Evolutionary conservation across 106 monocot species (phyloP).

Genomic region (Agapanthus africanus): DNA sequence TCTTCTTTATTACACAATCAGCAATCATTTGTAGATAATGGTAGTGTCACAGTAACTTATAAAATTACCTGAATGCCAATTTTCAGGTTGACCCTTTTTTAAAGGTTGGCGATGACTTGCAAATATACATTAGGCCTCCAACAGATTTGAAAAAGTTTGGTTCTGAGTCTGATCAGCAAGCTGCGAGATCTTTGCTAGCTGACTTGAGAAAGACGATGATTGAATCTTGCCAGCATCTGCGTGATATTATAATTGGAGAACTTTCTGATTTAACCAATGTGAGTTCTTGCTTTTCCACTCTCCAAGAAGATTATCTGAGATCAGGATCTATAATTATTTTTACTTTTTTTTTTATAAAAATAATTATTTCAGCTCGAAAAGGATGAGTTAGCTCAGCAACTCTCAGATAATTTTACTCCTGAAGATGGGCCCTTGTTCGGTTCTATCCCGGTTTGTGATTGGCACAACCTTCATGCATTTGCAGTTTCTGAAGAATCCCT

Average conservation of each 20-base stretch:
- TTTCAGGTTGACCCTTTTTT: slow-evolving; percentile 70
- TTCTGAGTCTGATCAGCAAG: slow-evolving; percentile 47
- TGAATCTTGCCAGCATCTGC: slow-evolving; percentile 28
- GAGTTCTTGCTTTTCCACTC: slow-evolving; percentile 33
- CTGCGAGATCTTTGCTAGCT: slow-evolving; percentile 29
- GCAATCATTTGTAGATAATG: too few species aligned
- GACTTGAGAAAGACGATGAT: slow-evolving; percentile 32
- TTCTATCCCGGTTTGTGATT: slow-evolving; percentile 41
- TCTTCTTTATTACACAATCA: too few species aligned
- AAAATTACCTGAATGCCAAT: too few species aligned
- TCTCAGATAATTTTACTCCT: slow-evolving; percentile 52
- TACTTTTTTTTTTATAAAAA: too few species aligned
- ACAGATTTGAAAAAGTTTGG: slow-evolving; percentile 52
- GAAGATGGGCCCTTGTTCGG: slow-evolving; percentile 65
- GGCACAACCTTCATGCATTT: slow-evolving; percentile 34
- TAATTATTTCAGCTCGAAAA: slow-evolving; percentile 47
- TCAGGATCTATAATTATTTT: too few species aligned
- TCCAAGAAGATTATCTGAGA: too few species aligned
- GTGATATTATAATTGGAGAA: slow-evolving; percentile 31
- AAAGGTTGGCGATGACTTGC: slow-evolving; percentile 55
- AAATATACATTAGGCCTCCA: slow-evolving; percentile 44
- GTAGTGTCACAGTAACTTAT: too few species aligned
- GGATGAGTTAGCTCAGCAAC: slow-evolving; percentile 37
- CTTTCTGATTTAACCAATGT: slow-evolving; percentile 50
- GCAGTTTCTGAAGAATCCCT: slow-evolving; percentile 60